Evolutionary conservation across 2,329 filamentous ascomycete genomes (phyloP).

Genomic region (Aspergillus pseudoterreus): DNA sequence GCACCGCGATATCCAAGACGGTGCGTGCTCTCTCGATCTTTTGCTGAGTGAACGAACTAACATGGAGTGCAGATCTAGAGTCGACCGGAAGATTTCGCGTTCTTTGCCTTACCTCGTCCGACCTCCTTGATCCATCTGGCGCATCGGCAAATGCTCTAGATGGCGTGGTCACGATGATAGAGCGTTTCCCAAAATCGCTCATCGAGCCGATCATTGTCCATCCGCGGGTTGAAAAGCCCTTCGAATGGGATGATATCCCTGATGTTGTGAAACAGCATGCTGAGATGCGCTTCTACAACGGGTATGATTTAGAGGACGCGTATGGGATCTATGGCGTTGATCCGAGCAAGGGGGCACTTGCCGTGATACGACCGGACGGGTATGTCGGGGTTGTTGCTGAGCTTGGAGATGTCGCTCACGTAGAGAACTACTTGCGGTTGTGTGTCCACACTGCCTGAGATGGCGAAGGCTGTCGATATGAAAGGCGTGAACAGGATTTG

Average conservation of each 20-base stretch:
- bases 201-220: slow-evolving; percentile 31
- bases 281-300: slow-evolving; percentile 31
- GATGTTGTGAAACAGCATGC: slow-evolving; percentile 22
- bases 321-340: slow-evolving; percentile 32
- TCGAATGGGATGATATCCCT: slow-evolving; percentile 29
- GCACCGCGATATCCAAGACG: slow-evolving; percentile 31
- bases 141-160: slow-evolving; percentile 11
- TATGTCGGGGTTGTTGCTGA: slow-evolving; percentile 26
- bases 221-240: slow-evolving; percentile 17
- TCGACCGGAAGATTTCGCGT: slow-evolving; percentile 33
- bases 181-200: slow-evolving; percentile 18
- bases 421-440: slow-evolving; percentile 18
- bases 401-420: slow-evolving; percentile 17
- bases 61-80: slow-evolving; percentile 21
- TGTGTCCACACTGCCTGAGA: neutral
- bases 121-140: slow-evolving; percentile 26
- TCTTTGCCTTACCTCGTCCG: slow-evolving; percentile 26
- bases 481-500: too few relatives aligned
- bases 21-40: slow-evolving; percentile 13
- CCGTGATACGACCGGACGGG: slow-evolving; percentile 34
- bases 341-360: slow-evolving; percentile 22
- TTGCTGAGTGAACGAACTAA: too few relatives aligned
- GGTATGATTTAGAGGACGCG: slow-evolving; percentile 26
- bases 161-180: slow-evolving; percentile 13
- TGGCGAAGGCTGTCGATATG: too few relatives aligned